Base-by-base conservation (phyloP, 768 basidiomycete species). In the Piloderma croceum region DNA sequence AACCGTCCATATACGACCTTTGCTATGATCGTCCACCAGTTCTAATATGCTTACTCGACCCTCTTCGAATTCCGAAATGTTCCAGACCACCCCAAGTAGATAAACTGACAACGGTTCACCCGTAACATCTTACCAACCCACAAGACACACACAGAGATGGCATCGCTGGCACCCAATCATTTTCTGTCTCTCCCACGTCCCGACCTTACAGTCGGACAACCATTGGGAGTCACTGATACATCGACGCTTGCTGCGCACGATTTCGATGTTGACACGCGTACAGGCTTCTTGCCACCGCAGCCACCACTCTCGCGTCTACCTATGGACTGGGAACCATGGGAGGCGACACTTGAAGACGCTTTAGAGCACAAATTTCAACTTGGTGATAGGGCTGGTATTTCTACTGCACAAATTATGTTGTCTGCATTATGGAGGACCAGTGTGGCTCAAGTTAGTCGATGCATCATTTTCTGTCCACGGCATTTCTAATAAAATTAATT, bases 181-280 rank as follows among this genome's bases (percentile, higher is more conserved):
- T 69, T 65, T 18, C 57, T 68, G 21, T 51, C 49, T 7, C 64
- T 61, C 12, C 55, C 61, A 17, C 67, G 62, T 32, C 62, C 56
- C 3, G 62, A 62, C 33, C 22, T 47, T 38, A 35, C 58, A 13
- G 37, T 60, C 3, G 39, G 62, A 6, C 57, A 54, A 29, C 36
- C 37, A 10, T 34, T 24, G 6, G 56, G 58, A 3, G 46, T 47
- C 15, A 53, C 66, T 32, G 77, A 79, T 45, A 75, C 73, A 11
- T 71, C 75, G 17, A 83, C 85, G 10, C 75, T 86, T 43, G 83
- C 85, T 7, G 81, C 83, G 3, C 83, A 86, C 49, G 86, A 87
- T 68, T 98, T 90, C 67, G 91, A 97, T 58, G 87, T 98, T 44
- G 90, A 93, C 58, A 81, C 83, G 7, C 70, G 79, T 12, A 90